These are phyloP conservation scores for Daedaleopsis nitida DNA, from an alignment of 768 basidiomycete genomes.

Conservation along the genomic window DNA sequence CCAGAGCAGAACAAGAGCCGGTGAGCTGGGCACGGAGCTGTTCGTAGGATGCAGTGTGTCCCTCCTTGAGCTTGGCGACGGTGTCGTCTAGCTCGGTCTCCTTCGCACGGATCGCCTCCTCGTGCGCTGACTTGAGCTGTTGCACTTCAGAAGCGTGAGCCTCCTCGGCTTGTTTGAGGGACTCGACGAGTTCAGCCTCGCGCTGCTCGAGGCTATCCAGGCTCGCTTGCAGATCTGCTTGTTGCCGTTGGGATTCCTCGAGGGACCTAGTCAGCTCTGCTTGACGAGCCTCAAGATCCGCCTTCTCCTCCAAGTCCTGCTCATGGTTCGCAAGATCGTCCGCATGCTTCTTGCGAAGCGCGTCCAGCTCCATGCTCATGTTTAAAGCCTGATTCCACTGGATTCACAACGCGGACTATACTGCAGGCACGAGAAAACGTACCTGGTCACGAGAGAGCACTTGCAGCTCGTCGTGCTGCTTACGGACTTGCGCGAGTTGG, in stretches of 20 bases:
- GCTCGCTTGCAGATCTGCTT: conserved; percentile 52
- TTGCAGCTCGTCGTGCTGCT: conserved; percentile 81
- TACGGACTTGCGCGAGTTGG: conserved; percentile 67
- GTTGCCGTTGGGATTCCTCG: conserved; percentile 54
- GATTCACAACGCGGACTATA: neutral
- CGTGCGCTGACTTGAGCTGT: conserved; percentile 46
- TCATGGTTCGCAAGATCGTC: conserved; percentile 42
- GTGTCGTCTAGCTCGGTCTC: conserved; percentile 44
- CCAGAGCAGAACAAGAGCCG: conserved; percentile 30
- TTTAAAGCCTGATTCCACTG: conserved; percentile 61
- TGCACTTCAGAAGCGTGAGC: conserved; percentile 53
- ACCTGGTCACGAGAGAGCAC: conserved; percentile 87
- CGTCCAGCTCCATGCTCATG: conserved; percentile 86
- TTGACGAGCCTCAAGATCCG: conserved; percentile 58
- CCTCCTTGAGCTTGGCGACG: conserved; percentile 45
- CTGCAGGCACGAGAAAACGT: conserved; percentile 18
- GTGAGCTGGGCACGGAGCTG: conserved; percentile 33
- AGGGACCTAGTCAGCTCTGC: conserved; percentile 51
- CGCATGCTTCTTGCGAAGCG: conserved; percentile 62
- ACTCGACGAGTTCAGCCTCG: conserved; percentile 54
- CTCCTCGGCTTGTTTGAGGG: conserved; percentile 51
- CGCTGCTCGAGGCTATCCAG: conserved; percentile 59
- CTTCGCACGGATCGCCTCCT: conserved; percentile 44
- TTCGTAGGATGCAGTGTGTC: conserved; percentile 14
- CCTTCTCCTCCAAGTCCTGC: conserved; percentile 39